phyloP scores from a whole-genome alignment of 805 yeast genomes.

The Metschnikowia kofuensis region DNA sequence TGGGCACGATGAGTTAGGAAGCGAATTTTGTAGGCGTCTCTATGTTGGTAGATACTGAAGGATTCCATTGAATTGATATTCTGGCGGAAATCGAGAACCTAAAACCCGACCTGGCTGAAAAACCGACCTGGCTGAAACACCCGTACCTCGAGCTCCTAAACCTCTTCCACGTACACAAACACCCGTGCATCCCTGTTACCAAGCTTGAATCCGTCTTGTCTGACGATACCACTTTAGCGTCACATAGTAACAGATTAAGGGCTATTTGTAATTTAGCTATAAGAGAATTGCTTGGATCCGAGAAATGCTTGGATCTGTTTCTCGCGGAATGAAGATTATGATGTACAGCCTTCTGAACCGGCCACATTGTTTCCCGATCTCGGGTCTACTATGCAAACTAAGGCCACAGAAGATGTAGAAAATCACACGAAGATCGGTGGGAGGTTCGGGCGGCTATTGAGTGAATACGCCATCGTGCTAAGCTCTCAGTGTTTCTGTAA shows the following conservation, averaged over 20 bases:
- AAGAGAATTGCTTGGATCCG: conserved; percentile 68
- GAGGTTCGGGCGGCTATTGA: conserved; percentile 64
- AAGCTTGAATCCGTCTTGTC: conserved; percentile 73
- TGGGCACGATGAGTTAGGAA: conserved; percentile 59
- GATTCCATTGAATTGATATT: background rate
- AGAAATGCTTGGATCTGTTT: too few species aligned
- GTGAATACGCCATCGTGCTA: conserved; percentile 36
- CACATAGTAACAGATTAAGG: conserved; percentile 58
- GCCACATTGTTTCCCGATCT: conserved; percentile 16
- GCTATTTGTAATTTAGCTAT: conserved; percentile 72
- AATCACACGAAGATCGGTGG: conserved; percentile 59
- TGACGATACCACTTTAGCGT: conserved; percentile 50
- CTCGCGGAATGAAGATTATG: conserved; percentile 82
- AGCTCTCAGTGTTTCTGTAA: conserved; percentile 50
- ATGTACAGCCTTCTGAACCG: conserved; percentile 5
- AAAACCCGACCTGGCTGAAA: background rate
- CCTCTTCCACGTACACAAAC: too few species aligned
- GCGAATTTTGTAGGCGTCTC: conserved; percentile 7
- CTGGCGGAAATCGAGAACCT: background rate
- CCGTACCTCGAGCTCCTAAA: too few species aligned
- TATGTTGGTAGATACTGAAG: conserved; percentile 5
- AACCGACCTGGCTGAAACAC: conserved; percentile 43
- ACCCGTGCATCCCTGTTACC: conserved; percentile 77
- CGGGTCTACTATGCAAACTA: conserved; percentile 17
- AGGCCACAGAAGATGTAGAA: conserved; percentile 25